phyloP scores from a whole-genome alignment of 768 basidiomycete species.

The Leccinum olivaceopallidum region DNA sequence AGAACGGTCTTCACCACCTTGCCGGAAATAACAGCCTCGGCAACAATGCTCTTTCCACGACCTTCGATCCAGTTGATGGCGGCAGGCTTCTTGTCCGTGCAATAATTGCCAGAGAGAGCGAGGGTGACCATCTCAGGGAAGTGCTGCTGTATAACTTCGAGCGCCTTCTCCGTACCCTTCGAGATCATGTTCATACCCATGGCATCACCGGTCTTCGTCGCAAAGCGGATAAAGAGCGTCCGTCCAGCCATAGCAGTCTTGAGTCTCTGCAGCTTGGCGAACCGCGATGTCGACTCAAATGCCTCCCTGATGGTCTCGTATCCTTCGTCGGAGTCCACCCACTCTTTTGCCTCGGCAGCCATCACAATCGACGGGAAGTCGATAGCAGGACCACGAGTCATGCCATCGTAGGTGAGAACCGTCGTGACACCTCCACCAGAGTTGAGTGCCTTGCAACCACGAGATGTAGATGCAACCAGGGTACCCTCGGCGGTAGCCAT shows the following conservation, averaged over 20 bases:
- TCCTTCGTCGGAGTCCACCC: slow-evolving; percentile 85
- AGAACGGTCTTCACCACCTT: slow-evolving; percentile 85
- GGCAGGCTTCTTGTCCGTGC: slow-evolving; percentile 99
- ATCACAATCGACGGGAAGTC: slow-evolving; percentile 83
- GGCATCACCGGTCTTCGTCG: slow-evolving; percentile 93
- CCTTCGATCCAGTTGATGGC: slow-evolving; percentile 99
- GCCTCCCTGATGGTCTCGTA: slow-evolving; percentile 73
- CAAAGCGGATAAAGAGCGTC: slow-evolving; percentile 90
- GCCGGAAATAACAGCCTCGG: slow-evolving; percentile 91
- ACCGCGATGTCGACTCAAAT: slow-evolving; percentile 94
- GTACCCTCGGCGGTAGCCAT: slow-evolving; percentile 99
- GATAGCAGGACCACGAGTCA: slow-evolving; percentile 99
- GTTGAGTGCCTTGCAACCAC: slow-evolving; percentile 98
- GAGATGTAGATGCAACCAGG: slow-evolving; percentile 94
- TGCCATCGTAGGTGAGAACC: slow-evolving; percentile 87
- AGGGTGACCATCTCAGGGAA: slow-evolving; percentile 93
- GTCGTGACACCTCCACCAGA: slow-evolving; percentile 94
- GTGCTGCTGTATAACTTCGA: slow-evolving; percentile 70
- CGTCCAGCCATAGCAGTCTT: slow-evolving; percentile 93
- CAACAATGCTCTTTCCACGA: slow-evolving; percentile 95
- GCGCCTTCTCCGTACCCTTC: slow-evolving; percentile 92
- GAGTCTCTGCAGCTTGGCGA: slow-evolving; percentile 81
- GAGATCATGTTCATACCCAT: slow-evolving; percentile 99
- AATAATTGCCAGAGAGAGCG: slow-evolving; percentile 95
- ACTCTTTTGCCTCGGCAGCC: slow-evolving; percentile 83